Conservation (phyloP, 2,329 filamentous ascomycete genomes). For the Dothideomycetidae sp. region DNA sequence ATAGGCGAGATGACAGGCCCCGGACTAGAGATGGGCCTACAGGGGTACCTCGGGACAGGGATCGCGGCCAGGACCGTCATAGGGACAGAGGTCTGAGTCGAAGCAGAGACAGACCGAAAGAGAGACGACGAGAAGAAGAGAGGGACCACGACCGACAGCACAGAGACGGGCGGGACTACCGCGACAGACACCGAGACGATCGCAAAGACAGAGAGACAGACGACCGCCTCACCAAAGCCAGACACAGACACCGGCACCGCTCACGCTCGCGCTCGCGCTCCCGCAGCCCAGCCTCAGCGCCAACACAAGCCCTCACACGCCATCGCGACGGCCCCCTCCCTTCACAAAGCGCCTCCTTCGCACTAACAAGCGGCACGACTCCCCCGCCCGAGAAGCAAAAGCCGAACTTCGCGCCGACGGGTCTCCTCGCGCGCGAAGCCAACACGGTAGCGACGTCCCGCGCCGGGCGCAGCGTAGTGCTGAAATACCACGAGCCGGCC, state of each 20-base stretch:
- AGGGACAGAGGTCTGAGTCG: too few species aligned
- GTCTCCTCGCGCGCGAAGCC: slow-evolving; percentile 72
- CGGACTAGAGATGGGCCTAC: too few species aligned
- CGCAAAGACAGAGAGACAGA: slow-evolving; percentile 10
- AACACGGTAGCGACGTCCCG: slow-evolving; percentile 62
- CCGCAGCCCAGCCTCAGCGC: slow-evolving; percentile 23
- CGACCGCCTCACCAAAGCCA: slow-evolving; percentile 12
- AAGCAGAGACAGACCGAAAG: too few species aligned
- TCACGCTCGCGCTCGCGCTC: slow-evolving; percentile 16
- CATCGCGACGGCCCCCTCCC: slow-evolving; percentile 29
- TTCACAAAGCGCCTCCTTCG: slow-evolving; percentile 33
- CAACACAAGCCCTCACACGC: slow-evolving; percentile 29
- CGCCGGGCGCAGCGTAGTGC: slow-evolving; percentile 28
- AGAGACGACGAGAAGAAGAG: slow-evolving; percentile 2
- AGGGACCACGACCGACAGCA: not conserved
- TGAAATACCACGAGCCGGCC: slow-evolving; percentile 92
- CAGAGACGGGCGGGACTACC: not conserved
- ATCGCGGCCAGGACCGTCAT: too few species aligned
- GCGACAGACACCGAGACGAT: not conserved
- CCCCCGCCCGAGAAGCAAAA: slow-evolving; percentile 54
- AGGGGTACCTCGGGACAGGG: too few species aligned
- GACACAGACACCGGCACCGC: not conserved
- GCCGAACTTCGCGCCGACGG: slow-evolving; percentile 71
- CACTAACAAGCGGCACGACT: slow-evolving; percentile 13
- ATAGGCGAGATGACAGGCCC: too few species aligned